Conservation (phyloP, 495 filamentous ascomycete species). For the Neurospora sp. region DNA sequence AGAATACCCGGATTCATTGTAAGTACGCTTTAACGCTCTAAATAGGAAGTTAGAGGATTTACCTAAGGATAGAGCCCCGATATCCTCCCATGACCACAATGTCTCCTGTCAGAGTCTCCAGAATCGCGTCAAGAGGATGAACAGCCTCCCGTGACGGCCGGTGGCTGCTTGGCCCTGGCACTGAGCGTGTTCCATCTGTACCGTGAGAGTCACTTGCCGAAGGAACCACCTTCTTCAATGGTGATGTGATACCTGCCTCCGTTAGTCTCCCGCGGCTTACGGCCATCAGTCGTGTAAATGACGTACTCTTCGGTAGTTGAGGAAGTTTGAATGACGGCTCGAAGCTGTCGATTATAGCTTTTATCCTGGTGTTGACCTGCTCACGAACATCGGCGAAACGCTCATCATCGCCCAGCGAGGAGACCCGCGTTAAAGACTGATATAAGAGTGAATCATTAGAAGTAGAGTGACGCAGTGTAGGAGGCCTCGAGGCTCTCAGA, state of each 20-base stretch:
- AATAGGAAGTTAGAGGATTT: no score
- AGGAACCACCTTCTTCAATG: conserved; percentile 23
- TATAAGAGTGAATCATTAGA: conserved; percentile 71
- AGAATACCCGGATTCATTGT: conserved; percentile 35
- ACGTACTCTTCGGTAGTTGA: conserved; percentile 47
- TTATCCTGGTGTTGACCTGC: conserved; percentile 76
- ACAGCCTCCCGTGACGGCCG: conserved; percentile 18
- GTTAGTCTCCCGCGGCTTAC: conserved; percentile 7
- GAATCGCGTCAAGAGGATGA: conserved; percentile 47
- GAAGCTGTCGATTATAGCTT: conserved; percentile 83
- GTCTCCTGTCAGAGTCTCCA: conserved; percentile 69
- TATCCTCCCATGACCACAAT: conserved; percentile 87
- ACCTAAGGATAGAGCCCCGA: conserved; percentile 49
- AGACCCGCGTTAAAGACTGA: conserved; percentile 58
- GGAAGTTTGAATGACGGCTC: conserved; percentile 66
- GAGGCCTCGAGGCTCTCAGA: conserved; percentile 10
- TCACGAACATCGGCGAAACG: conserved; percentile 69
- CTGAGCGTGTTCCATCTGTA: conserved; percentile 3
- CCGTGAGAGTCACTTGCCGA: conserved; percentile 5
- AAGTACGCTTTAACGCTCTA: no score
- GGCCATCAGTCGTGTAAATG: conserved; percentile 21
- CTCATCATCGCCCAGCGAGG: conserved; percentile 79
- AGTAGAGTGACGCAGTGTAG: conserved; percentile 46
- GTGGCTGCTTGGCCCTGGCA: conserved; percentile 4
- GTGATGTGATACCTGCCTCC: conserved; percentile 22